A percentile compares a stretch with the other conserved stretches of the same genome.
phyloP scores from a whole-genome alignment of 352 stramenopile genomes.

The Phytophthora tubulina region DNA sequence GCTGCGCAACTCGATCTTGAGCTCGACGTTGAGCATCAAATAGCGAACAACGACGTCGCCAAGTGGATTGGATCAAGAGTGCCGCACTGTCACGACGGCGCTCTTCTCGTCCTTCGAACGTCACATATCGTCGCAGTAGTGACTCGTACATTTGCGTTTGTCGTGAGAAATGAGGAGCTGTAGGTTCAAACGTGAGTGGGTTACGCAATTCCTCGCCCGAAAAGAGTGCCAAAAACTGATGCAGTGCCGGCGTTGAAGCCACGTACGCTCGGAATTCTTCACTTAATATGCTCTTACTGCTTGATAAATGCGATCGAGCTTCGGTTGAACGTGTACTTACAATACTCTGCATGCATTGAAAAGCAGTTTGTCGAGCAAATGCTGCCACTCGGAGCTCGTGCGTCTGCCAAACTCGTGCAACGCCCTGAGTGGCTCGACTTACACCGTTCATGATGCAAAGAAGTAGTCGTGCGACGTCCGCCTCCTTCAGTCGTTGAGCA shows the following conservation, averaged over 20 bases:
- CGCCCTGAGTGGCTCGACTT: constrained; percentile 56
- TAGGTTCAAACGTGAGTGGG: constrained; percentile 57
- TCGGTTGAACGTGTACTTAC: constrained; percentile 4
- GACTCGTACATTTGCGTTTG: constrained; percentile 60
- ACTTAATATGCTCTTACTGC: constrained; percentile 25
- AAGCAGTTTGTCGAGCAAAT: constrained; percentile 35
- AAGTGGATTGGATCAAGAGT: constrained; percentile 73
- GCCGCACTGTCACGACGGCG: constrained; percentile 48
- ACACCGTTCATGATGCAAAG: constrained; percentile 70
- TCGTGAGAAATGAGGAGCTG: constrained; percentile 22
- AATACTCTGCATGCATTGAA: constrained; percentile 32
- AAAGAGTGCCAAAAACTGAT: constrained; percentile 66
- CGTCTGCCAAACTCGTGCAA: constrained; percentile 50
- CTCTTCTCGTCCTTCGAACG: constrained; percentile 55
- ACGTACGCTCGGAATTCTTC: constrained; percentile 52
- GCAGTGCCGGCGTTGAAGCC: constrained; percentile 40
- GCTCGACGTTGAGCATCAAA: constrained; percentile 38
- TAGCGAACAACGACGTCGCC: constrained; percentile 60
- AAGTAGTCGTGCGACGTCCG: constrained; percentile 63
- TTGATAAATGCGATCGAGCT: neutral
- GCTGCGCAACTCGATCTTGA: constrained; percentile 37
- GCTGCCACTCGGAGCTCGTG: constrained; percentile 31
- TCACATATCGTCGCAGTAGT: constrained; percentile 59
- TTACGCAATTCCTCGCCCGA: constrained; percentile 72
- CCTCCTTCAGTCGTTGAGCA: constrained; percentile 54